Percentiles rank a stretch among this genome's conserved stretches.
phyloP scores from a whole-genome alignment of 441 rosid species.

The Corymbia citriodora region DNA sequence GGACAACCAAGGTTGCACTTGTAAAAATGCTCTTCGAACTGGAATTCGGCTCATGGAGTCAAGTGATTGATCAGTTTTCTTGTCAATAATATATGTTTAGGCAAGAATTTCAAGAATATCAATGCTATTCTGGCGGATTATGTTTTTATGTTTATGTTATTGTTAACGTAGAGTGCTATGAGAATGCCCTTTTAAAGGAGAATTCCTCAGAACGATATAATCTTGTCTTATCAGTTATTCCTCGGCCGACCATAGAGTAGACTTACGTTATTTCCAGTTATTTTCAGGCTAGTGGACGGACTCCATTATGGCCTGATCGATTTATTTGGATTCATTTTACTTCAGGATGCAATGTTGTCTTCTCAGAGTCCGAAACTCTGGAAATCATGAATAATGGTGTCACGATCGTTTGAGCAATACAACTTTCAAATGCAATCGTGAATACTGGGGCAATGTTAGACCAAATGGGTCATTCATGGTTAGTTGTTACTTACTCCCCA shows the following conservation, averaged over 20 bases:
- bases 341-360: slow-evolving; percentile 77
- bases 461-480: slow-evolving; percentile 74
- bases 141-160: background rate
- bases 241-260: background rate
- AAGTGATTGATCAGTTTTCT: background rate
- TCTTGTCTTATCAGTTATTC: background rate
- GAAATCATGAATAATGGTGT: slow-evolving; percentile 85
- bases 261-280: background rate
- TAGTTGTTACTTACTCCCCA: slow-evolving; percentile 26
- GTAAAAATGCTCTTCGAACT: background rate
- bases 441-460: slow-evolving; percentile 70
- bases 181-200: background rate
- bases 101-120: background rate
- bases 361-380: slow-evolving; percentile 43
- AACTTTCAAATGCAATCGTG: slow-evolving; percentile 55
- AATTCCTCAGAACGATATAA: background rate
- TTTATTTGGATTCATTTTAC: background rate
- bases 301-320: background rate
- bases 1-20: background rate
- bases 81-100: background rate
- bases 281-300: background rate
- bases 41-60: background rate
- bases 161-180: background rate
- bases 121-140: background rate
- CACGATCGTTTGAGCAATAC: slow-evolving; percentile 69